Percentiles rank a stretch among this genome's conserved stretches.
Conservation (phyloP, 306 rosid species). For the Prosopis cineraria region DNA sequence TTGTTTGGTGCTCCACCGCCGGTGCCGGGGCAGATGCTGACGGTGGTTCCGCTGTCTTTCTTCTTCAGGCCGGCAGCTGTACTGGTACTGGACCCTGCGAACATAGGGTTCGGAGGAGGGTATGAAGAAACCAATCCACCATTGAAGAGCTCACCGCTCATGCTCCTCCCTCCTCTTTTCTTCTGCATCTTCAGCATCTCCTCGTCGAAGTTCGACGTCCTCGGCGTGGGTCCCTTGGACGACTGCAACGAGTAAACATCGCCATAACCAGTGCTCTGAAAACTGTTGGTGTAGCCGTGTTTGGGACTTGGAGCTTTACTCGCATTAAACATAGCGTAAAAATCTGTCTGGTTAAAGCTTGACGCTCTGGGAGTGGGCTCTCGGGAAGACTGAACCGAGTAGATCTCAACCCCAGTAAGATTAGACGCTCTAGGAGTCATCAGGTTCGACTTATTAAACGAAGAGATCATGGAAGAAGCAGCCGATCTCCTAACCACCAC, state of each 20-base stretch:
- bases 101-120: constrained; percentile 61
- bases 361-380: constrained; percentile 76
- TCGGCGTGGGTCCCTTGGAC: constrained; percentile 61
- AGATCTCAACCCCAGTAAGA: constrained; percentile 69
- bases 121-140: constrained; percentile 39
- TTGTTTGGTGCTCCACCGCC: constrained; percentile 29
- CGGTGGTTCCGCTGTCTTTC: constrained; percentile 29
- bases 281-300: constrained; percentile 50
- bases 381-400: constrained; percentile 68
- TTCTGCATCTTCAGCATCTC: constrained; percentile 47
- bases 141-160: constrained; percentile 59
- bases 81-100: constrained; percentile 41
- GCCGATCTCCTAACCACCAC: constrained; percentile 64
- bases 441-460: constrained; percentile 58
- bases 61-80: constrained; percentile 40
- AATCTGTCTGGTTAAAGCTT: constrained; percentile 63
- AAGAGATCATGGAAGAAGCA: constrained; percentile 60
- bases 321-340: constrained; percentile 59
- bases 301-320: constrained; percentile 74
- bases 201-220: constrained; percentile 71
- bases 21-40: constrained; percentile 7
- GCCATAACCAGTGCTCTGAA: constrained; percentile 34
- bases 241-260: constrained; percentile 64
- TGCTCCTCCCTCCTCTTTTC: constrained; percentile 57
- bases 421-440: constrained; percentile 69